Percentiles rank a stretch among this genome's conserved stretches.
Conservation (phyloP, 495 filamentous ascomycete genomes). For the Neurospora hispaniola region DNA sequence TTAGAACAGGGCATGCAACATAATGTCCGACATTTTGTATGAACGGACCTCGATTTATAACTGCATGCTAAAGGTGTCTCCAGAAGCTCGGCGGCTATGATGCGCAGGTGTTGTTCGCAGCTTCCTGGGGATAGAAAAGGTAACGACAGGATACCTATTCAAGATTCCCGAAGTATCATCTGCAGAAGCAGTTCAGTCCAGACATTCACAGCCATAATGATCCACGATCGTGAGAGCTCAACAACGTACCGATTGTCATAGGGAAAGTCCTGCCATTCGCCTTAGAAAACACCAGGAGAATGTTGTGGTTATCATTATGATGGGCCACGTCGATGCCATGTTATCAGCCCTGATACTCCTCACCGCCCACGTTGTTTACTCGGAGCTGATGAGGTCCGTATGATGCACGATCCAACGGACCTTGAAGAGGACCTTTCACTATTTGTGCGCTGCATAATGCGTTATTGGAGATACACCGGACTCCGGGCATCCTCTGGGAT, state of each 20-base stretch:
- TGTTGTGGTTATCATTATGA: background rate
- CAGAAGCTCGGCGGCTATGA: background rate
- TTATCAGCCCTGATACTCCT: background rate
- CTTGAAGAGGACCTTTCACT: background rate
- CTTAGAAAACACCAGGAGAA: background rate
- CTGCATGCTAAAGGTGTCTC: background rate
- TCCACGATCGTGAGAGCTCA: no score
- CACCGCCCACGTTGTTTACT: background rate
- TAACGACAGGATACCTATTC: background rate
- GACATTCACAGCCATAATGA: no score
- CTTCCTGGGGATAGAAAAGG: background rate
- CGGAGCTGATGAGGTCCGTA: background rate
- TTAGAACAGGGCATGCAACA: background rate
- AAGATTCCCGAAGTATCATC: background rate
- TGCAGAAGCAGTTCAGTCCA: no score
- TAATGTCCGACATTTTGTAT: background rate
- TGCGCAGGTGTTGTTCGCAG: background rate
- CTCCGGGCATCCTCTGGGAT: background rate
- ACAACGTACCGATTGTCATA: no score
- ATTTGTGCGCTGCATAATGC: background rate
- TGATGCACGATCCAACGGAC: background rate
- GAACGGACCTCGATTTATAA: background rate
- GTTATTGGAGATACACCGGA: background rate
- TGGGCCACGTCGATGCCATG: background rate
- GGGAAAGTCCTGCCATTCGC: background rate